phyloP scores from a whole-genome alignment of 78 protist genomes.

The Chrysochromulina tobinii region DNA sequence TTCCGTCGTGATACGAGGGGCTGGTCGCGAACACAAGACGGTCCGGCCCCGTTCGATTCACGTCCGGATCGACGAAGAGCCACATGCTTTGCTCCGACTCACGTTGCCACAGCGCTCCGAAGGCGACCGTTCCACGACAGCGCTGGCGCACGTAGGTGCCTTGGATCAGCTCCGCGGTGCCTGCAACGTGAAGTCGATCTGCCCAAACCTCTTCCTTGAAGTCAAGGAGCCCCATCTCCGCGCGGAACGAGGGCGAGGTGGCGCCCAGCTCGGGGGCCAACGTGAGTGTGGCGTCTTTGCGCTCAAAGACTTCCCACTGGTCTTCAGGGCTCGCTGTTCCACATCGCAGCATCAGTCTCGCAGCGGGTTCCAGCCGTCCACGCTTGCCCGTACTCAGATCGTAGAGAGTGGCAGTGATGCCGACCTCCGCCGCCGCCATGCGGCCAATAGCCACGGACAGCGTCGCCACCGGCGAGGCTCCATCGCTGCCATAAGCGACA shows the following conservation, averaged over 20 bases:
- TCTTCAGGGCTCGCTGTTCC: not conserved
- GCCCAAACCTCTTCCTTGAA: not conserved
- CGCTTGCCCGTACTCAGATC: not conserved
- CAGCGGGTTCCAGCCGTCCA: not conserved
- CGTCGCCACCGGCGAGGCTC: too few species aligned
- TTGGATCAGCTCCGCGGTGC: not conserved
- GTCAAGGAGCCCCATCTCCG: not conserved
- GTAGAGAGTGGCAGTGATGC: too few species aligned
- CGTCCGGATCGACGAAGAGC: not conserved
- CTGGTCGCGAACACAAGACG: not conserved
- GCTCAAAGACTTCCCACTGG: not conserved
- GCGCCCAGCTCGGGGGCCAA: not conserved
- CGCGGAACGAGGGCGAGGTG: not conserved
- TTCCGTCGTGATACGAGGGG: not conserved
- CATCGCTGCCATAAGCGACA: not conserved
- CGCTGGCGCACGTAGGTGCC: not conserved
- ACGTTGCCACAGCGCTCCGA: not conserved
- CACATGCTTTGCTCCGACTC: not conserved
- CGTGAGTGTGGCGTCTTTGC: too few species aligned
- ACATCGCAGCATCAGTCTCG: not conserved
- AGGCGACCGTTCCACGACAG: not conserved
- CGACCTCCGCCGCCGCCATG: too few species aligned
- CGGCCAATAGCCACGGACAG: too few species aligned
- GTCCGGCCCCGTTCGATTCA: not conserved
- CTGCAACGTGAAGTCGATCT: not conserved